These are phyloP conservation scores for Scedosporium minutisporum DNA, from an alignment of 2,329 filamentous ascomycete genomes.

Conservation along the genomic window DNA sequence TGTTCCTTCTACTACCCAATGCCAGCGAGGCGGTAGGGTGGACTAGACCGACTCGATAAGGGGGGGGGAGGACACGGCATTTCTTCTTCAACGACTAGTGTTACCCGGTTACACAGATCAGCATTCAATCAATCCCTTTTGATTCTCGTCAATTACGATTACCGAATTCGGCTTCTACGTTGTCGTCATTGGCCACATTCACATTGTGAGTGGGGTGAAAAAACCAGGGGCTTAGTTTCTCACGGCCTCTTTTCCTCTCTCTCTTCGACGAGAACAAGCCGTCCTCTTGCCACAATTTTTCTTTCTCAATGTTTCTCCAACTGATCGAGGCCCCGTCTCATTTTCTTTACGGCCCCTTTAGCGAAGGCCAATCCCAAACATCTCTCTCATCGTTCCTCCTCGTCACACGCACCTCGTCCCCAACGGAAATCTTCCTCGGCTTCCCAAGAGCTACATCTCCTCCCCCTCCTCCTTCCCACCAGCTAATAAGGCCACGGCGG, in stretches of 20 bases:
- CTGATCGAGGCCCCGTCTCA: neutral
- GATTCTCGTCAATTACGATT: neutral
- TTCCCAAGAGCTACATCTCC: slow-evolving; percentile 9
- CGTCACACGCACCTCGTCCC: slow-evolving; percentile 45
- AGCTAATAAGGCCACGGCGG: neutral
- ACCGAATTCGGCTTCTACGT: neutral
- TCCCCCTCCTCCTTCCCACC: slow-evolving; percentile 7
- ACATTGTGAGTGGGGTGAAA: neutral
- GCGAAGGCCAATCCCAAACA: slow-evolving; percentile 39
- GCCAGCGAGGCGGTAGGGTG: no score
- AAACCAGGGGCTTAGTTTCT: neutral
- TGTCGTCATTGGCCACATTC: neutral
- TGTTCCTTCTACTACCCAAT: no score
- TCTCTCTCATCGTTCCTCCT: slow-evolving; percentile 41
- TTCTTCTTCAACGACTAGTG: neutral
- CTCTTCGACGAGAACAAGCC: neutral
- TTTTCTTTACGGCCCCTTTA: neutral
- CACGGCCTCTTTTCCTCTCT: neutral
- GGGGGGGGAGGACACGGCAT: neutral
- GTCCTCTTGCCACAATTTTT: neutral
- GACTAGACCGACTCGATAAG: neutral
- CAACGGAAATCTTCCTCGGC: slow-evolving; percentile 33
- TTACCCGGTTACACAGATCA: neutral
- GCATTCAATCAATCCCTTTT: neutral
- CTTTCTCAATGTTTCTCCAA: neutral